Evolutionary conservation across 192 early-diverging fungal genomes (phyloP).

Genomic region (Gamsiella multidivaricata): DNA sequence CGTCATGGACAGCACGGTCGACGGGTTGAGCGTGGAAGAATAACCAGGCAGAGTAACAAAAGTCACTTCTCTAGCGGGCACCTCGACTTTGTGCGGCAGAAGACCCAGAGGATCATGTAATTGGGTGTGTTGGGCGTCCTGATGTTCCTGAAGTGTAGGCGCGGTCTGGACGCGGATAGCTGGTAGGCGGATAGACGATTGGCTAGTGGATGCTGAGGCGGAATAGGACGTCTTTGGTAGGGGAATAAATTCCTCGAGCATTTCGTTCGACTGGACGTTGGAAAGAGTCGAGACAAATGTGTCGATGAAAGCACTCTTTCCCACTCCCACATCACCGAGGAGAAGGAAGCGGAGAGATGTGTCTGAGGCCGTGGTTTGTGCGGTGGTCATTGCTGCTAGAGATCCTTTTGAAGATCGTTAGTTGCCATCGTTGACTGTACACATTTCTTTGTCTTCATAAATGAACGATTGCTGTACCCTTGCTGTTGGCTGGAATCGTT

Average conservation of each 20-base stretch:
- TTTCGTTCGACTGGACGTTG: constrained; percentile 21
- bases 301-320: constrained; percentile 37
- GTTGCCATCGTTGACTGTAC: no score
- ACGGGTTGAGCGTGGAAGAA: constrained; percentile 46
- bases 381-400: not conserved
- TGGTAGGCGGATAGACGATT: constrained; percentile 4
- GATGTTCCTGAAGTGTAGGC: constrained; percentile 3
- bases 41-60: constrained; percentile 48
- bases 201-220: not conserved
- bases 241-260: constrained; percentile 21
- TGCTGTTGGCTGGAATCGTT: not conserved
- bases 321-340: constrained; percentile 47
- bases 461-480: no score
- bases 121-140: not conserved
- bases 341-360: constrained; percentile 38
- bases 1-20: constrained; percentile 23
- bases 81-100: constrained; percentile 18
- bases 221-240: not conserved
- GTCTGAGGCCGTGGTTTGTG: not conserved
- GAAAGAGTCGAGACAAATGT: constrained; percentile 33
- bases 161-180: constrained; percentile 6
- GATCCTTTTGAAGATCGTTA: no score
- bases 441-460: no score
- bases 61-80: constrained; percentile 28
- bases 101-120: constrained; percentile 27